Percentiles rank a stretch among this genome's conserved stretches.
Conservation (phyloP, 768 basidiomycete species). For the Amanita rubescens region DNA sequence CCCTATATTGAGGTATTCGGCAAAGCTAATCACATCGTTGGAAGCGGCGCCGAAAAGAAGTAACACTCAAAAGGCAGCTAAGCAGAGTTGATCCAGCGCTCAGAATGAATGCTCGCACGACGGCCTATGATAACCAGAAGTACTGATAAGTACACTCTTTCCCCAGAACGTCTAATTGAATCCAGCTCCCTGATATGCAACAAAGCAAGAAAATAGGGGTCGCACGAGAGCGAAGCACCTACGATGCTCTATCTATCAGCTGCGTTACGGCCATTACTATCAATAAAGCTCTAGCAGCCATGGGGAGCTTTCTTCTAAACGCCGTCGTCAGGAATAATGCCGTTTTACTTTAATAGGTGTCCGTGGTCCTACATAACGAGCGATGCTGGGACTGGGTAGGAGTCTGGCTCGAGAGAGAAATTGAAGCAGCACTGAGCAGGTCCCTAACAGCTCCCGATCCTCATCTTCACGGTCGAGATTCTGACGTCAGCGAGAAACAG, state of each 20-base stretch:
- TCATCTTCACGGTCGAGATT: constrained; percentile 14
- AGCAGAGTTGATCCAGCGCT: background rate
- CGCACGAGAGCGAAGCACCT: too few species aligned
- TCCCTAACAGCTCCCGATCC: too few species aligned
- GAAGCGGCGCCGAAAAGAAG: background rate
- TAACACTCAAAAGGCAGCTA: background rate
- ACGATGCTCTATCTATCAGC: too few species aligned
- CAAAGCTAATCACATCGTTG: background rate
- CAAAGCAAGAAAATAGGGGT: background rate
- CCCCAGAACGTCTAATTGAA: background rate
- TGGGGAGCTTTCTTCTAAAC: background rate
- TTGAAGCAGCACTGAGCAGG: too few species aligned
- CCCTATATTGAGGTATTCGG: background rate
- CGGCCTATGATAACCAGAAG: background rate
- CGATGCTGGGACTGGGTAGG: too few species aligned
- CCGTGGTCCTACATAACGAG: too few species aligned
- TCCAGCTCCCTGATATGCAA: background rate
- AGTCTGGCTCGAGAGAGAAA: too few species aligned
- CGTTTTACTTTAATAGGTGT: background rate
- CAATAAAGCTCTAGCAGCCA: background rate
- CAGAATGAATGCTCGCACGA: background rate
- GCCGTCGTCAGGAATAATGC: background rate
- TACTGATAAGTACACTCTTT: background rate
- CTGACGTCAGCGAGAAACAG: constrained; percentile 12
- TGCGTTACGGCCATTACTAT: background rate